phyloP scores from a whole-genome alignment of 2,329 filamentous ascomycete genomes.

The Helotiales sp. region DNA sequence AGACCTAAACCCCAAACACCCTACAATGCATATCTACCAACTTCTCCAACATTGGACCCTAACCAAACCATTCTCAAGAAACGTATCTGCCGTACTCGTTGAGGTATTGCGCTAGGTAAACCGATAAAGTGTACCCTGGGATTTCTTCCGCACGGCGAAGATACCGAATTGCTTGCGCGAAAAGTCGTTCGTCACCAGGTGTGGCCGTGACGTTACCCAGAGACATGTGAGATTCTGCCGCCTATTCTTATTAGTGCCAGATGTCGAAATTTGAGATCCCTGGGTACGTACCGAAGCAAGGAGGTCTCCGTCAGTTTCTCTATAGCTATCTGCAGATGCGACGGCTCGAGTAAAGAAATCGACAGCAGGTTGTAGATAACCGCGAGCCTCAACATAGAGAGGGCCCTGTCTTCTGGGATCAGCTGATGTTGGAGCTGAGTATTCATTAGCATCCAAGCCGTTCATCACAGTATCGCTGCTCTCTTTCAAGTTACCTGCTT shows the following conservation, averaged over 20 bases:
- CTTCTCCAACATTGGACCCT: not conserved
- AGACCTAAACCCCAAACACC: not conserved
- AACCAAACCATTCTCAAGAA: constrained; percentile 6
- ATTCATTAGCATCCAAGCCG: constrained; percentile 29
- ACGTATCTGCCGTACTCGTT: constrained; percentile 44
- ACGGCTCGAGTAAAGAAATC: constrained; percentile 51
- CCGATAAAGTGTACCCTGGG: constrained; percentile 42
- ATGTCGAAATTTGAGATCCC: not conserved
- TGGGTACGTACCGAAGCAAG: constrained; percentile 42
- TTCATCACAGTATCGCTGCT: constrained; percentile 6
- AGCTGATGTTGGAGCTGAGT: constrained; percentile 31
- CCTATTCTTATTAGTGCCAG: constrained; percentile 32
- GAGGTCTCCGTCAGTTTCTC: constrained; percentile 41
- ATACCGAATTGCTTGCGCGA: constrained; percentile 46
- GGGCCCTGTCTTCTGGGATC: constrained; percentile 36
- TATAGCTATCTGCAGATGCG: constrained; percentile 41
- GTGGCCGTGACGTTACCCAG: constrained; percentile 50
- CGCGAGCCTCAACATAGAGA: constrained; percentile 53
- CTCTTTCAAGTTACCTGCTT: constrained; percentile 15
- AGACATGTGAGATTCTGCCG: constrained; percentile 53
- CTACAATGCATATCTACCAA: constrained; percentile 3
- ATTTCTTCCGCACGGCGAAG: constrained; percentile 44
- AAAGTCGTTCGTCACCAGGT: constrained; percentile 44
- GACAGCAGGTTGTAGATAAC: constrained; percentile 48
- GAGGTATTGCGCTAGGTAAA: constrained; percentile 49